These are phyloP conservation scores for Acer saccharum DNA, from an alignment of 345 rosid genomes.

Conservation along the genomic window DNA sequence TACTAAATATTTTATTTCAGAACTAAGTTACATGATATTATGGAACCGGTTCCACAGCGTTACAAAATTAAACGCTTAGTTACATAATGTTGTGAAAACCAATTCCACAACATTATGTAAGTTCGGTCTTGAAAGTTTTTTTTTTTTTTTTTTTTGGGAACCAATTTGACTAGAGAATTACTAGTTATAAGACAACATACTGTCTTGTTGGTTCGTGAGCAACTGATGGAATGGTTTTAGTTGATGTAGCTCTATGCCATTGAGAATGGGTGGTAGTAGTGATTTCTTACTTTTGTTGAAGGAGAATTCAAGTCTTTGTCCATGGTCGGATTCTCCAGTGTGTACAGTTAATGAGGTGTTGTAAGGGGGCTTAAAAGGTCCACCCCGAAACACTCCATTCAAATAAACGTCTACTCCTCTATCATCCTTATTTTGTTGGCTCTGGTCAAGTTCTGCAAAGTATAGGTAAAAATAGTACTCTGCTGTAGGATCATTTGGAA, in stretches of 20 bases:
- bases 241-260: neutral
- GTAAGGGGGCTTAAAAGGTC: neutral
- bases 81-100: too few relatives aligned
- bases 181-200: neutral
- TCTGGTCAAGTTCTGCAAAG: constrained; percentile 24
- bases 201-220: constrained; percentile 5
- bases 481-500: neutral
- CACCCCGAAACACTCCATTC: neutral
- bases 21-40: too few relatives aligned
- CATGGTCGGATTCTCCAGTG: neutral
- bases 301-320: neutral
- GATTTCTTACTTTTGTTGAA: neutral
- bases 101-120: too few relatives aligned
- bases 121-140: too few relatives aligned
- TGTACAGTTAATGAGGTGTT: neutral
- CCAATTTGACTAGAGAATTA: too few relatives aligned
- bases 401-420: neutral
- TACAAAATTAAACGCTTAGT: too few relatives aligned
- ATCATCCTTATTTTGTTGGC: neutral
- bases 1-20: too few relatives aligned
- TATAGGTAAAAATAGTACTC: constrained; percentile 23
- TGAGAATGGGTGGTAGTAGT: neutral
- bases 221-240: neutral
- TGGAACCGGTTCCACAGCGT: too few relatives aligned
- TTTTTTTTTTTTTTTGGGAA: too few relatives aligned